Evolutionary conservation across 1,139 yeast species (phyloP), one percentile per base, ranked within the genome.

Genomic region (Geotrichum klebahnii): DNA sequence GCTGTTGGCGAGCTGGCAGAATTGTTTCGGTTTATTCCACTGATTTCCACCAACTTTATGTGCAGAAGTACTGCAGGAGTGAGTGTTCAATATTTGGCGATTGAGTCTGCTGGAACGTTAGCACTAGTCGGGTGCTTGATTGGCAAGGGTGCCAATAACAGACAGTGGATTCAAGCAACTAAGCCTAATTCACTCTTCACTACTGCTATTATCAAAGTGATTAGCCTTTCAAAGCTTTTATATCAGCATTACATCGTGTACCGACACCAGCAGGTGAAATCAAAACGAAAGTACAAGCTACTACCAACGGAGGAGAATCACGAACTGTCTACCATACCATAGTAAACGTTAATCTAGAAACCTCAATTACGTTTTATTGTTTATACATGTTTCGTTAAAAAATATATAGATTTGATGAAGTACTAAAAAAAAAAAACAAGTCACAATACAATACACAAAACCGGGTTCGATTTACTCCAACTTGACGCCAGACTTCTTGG

Each of bases 401-500:
- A 31, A 31, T n/a, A 26, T n/a, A n/a, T n/a, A n/a, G 12, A 8
- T 26, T 26, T 26, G 12, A 12, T 26, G 12, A 6, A 26, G 31
- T 8, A 26, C 6, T 22, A 37, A 22, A 22, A n/a, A 23, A 37
- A 22, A 22, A 22, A 10, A 17, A 22, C 29, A 37, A 22, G 29
- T n/a, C n/a, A 26, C n/a, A n/a, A n/a, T n/a, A 26, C 31, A 26
- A 26, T 12, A 26, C 31, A 26, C 12, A 12, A 28, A n/a, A n/a
- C n/a, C n/a, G n/a, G n/a, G n/a, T n/a, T n/a, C 31, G 22, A 61
- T 67, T 74, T 80, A 80, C 76, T 81, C 84, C 70, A 77, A 76
- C 70, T 80, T 70, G 54, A 63, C 80, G 75, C 95, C 95, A 73
- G 95, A 94, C 81, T 85, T 86, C 81, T 92, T 84, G 71, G 81